Conservation (phyloP, 306 rosid genomes). For the Psophocarpus tetragonolobus region DNA sequence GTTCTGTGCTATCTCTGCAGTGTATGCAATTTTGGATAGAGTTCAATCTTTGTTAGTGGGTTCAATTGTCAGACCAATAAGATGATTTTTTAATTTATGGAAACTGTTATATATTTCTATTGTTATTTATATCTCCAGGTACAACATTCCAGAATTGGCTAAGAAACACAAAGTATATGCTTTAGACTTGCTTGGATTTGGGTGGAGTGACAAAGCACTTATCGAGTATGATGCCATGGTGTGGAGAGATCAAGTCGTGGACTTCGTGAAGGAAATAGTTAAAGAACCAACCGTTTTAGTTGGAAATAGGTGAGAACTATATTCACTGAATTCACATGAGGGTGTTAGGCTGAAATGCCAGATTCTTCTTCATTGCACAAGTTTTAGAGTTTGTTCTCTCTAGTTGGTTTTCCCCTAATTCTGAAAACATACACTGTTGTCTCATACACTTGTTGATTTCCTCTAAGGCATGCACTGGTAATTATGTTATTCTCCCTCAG, state of each 20-base stretch:
- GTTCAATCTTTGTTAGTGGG: slow-evolving; percentile 6
- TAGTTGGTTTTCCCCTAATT: neutral
- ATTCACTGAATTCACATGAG: neutral
- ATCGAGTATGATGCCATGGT: slow-evolving; percentile 90
- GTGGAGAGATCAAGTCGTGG: slow-evolving; percentile 90
- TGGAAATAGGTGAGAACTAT: slow-evolving; percentile 70
- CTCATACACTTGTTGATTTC: slow-evolving; percentile 4
- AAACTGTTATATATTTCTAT: neutral
- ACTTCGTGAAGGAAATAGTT: slow-evolving; percentile 87
- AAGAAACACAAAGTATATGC: slow-evolving; percentile 88
- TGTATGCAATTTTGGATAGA: neutral
- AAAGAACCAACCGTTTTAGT: slow-evolving; percentile 84
- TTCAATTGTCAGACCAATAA: neutral
- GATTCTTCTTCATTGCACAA: neutral
- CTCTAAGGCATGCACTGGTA: neutral
- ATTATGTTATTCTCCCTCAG: neutral
- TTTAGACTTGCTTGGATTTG: slow-evolving; percentile 91
- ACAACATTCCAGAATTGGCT: slow-evolving; percentile 90
- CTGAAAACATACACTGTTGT: neutral
- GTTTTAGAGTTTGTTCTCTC: neutral
- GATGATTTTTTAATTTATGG: slow-evolving; percentile 1
- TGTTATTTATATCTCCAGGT: slow-evolving; percentile 49
- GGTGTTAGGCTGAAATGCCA: neutral
- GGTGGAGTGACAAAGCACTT: slow-evolving; percentile 98
- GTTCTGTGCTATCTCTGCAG: slow-evolving; percentile 19